Conservation (phyloP, 2,329 filamentous ascomycete genomes). For the Seiridium unicorne region DNA sequence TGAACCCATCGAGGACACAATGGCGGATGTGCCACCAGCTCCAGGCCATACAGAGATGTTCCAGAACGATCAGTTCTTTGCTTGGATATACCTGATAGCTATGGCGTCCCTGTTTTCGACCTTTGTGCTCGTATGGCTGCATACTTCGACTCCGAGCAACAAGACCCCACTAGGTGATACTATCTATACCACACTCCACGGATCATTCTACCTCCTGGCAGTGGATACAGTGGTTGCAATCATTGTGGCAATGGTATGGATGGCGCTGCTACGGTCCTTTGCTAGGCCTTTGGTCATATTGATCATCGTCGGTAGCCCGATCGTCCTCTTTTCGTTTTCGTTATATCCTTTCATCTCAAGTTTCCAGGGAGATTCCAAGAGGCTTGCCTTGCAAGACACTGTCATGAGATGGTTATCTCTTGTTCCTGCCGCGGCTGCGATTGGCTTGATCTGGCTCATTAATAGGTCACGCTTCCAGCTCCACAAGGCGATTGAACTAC, state of each 20-base stretch:
- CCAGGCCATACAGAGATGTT: slow-evolving; percentile 67
- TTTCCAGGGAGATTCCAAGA: slow-evolving; percentile 76
- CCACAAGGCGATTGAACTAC: slow-evolving; percentile 78
- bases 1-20: slow-evolving; percentile 31
- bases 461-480: slow-evolving; percentile 78
- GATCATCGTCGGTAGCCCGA: slow-evolving; percentile 79
- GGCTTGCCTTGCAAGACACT: slow-evolving; percentile 68
- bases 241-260: slow-evolving; percentile 85
- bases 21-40: slow-evolving; percentile 47
- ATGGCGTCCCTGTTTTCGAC: slow-evolving; percentile 83
- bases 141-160: slow-evolving; percentile 70
- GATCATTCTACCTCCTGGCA: slow-evolving; percentile 85
- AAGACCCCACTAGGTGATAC: slow-evolving; percentile 83
- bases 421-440: slow-evolving; percentile 69
- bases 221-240: slow-evolving; percentile 90
- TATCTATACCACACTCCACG: slow-evolving; percentile 84
- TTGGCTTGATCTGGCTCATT: slow-evolving; percentile 82
- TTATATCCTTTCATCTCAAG: slow-evolving; percentile 90
- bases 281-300: slow-evolving; percentile 78
- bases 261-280: slow-evolving; percentile 84
- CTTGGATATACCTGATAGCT: slow-evolving; percentile 82
- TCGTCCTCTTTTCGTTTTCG: slow-evolving; percentile 85
- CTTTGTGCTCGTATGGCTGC: slow-evolving; percentile 84
- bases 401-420: slow-evolving; percentile 86
- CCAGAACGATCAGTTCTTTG: slow-evolving; percentile 87